Base-by-base conservation (phyloP, 169 alveolate species). In the Plasmodium gonderi region DNA sequence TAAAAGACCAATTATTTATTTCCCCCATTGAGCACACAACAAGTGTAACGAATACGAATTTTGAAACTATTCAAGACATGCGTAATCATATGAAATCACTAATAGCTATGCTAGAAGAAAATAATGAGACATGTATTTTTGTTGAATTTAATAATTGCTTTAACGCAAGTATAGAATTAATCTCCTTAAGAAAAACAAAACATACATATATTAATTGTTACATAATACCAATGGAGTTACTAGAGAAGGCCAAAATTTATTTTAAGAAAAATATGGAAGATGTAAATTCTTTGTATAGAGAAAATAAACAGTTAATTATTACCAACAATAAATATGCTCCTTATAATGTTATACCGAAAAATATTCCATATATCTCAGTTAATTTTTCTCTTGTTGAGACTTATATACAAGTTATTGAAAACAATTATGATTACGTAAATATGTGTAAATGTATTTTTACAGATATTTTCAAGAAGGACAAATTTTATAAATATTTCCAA, bases 391-490 rank as follows among this genome's bases (percentile, higher is more conserved):
- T 90, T 17, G 94, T 76, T 67, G 94, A 90, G 40, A 90, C 94
- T 3, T 90, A 90, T 67, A 90, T 90, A 90, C 94, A 90, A 65
- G 90, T 76, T 29, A 90, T 90, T 33, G 94, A 90, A 90, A 90
- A 90, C 42, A 90, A 90, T 90, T 90, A 90, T 77, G 91, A 90
- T 65, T 90, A 90, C 44, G 74, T 90, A 77, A 90, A 90, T 45
- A 90, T 90, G 94, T 90, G 94, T 78, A 54, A 44, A 44, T 90
- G 94, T 44, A 90, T 90, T 44, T 90, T 90, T 90, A 68, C 94
- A 8, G 94, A 90, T 45, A 42, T 90, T 64, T 90, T 78, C 42
- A 90, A 90, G 60, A 42, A 90, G 80, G 94, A 90, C 33, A 90
- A 54, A 77, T 54, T 90, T n/a, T 90, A 90, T 78, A 90, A 90